Conservation (phyloP, 805 yeast genomes). For the Ogataea pini region DNA sequence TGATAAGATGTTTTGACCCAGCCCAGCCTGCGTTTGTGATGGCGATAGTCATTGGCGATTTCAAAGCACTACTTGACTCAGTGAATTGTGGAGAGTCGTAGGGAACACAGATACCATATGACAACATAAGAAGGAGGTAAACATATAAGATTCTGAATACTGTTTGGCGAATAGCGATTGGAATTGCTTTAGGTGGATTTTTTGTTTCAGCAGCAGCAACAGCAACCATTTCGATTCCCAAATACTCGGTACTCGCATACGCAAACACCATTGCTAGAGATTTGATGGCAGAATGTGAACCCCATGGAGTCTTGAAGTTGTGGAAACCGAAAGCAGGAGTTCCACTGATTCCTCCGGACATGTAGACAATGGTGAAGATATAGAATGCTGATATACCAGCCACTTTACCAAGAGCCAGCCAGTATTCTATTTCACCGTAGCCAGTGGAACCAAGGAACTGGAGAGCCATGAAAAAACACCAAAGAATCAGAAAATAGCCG, state of each 20-base stretch:
- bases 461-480: slow-evolving; percentile 49
- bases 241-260: slow-evolving; percentile 27
- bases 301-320: slow-evolving; percentile 15
- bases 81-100: slow-evolving; percentile 49
- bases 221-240: slow-evolving; percentile 36
- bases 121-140: slow-evolving; percentile 53
- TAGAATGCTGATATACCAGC: slow-evolving; percentile 39
- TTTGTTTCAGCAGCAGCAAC: slow-evolving; percentile 61
- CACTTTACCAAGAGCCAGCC: slow-evolving; percentile 51
- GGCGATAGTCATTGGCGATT: slow-evolving; percentile 51
- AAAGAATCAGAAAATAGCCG: slow-evolving; percentile 54
- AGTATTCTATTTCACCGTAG: slow-evolving; percentile 58
- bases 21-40: slow-evolving; percentile 51
- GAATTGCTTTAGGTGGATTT: slow-evolving; percentile 58
- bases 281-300: slow-evolving; percentile 14
- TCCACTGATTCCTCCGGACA: slow-evolving; percentile 39
- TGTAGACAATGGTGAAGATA: slow-evolving; percentile 40
- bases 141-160: slow-evolving; percentile 54
- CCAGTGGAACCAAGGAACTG: slow-evolving; percentile 52
- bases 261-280: slow-evolving; percentile 29
- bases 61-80: slow-evolving; percentile 41
- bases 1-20: slow-evolving; percentile 51
- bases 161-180: slow-evolving; percentile 54
- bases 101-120: slow-evolving; percentile 61
- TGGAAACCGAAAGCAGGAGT: slow-evolving; percentile 24